Base-by-base conservation (phyloP, 805 yeast genomes). In the Barnettozyma pratensis region DNA sequence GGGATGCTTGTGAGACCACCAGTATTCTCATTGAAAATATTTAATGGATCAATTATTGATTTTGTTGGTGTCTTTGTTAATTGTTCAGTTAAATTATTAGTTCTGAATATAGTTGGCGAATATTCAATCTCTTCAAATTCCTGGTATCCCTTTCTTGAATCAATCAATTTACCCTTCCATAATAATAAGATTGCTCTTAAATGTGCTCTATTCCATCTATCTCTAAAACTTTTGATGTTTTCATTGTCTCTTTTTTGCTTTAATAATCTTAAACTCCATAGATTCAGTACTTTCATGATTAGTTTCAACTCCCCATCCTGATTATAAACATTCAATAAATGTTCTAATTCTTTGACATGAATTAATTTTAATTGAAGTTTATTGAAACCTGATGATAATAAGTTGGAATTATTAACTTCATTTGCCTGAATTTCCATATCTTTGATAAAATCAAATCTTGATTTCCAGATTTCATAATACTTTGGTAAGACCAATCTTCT, bases 141-240 rank as follows among this genome's bases (percentile, higher is more conserved):
- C 9, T 31, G 47, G 14, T 25, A 12, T 27, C 42, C 26, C 6
- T 11, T 26, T 38, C 26, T 28, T 34, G 27, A 31, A n/a, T 34
- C 35, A 19, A 29, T 54, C 45, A 47, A 45, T 41, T 53, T 62
- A 4, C 56, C 60, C 40, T 57, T 65, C 75, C 75, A 71, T 19
- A 71, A 46, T 6, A 56, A 37, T 25, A 71, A 39, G 5, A 70
- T 46, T 0, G 71, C 74, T 44, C 74, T 54, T 28, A 68, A 48
- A 28, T 58, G 65, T 1, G 74, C 74, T 41, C 74, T 60, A 46
- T 64, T 59, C 74, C 74, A 71, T 44, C 75, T 57, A n/a, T 51
- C 55, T 39, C 63, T 55, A 50, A 70, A 69, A 11, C 54, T 54
- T 5, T 54, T 58, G 3, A 68, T 61, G 1, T 63, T 58, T 47